A percentile compares a stretch with the other conserved stretches of the same genome.
Conservation (phyloP, 1,284 basidiomycete genomes). For the Apiotrichum mycotoxinovorans region DNA sequence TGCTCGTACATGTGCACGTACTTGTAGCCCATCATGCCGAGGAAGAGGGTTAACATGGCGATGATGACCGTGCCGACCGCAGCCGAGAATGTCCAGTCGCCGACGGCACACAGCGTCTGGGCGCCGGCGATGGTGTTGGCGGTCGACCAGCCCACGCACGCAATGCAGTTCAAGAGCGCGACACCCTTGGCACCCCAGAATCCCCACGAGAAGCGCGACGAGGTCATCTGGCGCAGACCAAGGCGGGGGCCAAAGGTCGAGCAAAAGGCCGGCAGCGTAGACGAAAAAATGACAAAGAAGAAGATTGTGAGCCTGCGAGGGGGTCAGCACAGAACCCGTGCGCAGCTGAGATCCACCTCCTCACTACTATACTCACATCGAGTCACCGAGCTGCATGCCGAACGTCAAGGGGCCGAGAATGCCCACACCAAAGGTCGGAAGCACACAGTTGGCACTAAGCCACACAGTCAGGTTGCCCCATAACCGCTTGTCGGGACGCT, state of each 20-base stretch:
- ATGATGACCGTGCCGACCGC: slow-evolving; percentile 46
- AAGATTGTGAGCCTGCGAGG: slow-evolving; percentile 31
- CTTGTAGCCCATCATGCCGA: slow-evolving; percentile 53
- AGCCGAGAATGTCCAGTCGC: slow-evolving; percentile 38
- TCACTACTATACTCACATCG: slow-evolving; percentile 15
- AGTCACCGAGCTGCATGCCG: slow-evolving; percentile 35
- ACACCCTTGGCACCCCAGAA: slow-evolving; percentile 41
- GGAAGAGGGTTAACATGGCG: slow-evolving; percentile 46
- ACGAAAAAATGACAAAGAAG: slow-evolving; percentile 31
- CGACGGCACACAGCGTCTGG: slow-evolving; percentile 36
- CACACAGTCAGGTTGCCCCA: slow-evolving; percentile 32
- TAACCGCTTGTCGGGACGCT: slow-evolving; percentile 28
- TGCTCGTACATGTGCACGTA: slow-evolving; percentile 50
- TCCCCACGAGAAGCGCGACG: slow-evolving; percentile 50
- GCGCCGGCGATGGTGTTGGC: slow-evolving; percentile 50
- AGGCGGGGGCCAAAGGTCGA: slow-evolving; percentile 41
- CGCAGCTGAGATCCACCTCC: background rate
- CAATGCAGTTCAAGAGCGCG: slow-evolving; percentile 40
- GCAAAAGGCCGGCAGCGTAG: slow-evolving; percentile 32
- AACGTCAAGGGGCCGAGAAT: slow-evolving; percentile 34
- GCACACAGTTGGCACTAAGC: slow-evolving; percentile 38
- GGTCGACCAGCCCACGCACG: slow-evolving; percentile 43
- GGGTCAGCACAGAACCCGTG: background rate
- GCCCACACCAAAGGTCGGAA: slow-evolving; percentile 38
- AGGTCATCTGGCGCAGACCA: slow-evolving; percentile 49